Base-by-base conservation (phyloP, 1,284 basidiomycete species). In the Melanopsichium pennsylvanicum region DNA sequence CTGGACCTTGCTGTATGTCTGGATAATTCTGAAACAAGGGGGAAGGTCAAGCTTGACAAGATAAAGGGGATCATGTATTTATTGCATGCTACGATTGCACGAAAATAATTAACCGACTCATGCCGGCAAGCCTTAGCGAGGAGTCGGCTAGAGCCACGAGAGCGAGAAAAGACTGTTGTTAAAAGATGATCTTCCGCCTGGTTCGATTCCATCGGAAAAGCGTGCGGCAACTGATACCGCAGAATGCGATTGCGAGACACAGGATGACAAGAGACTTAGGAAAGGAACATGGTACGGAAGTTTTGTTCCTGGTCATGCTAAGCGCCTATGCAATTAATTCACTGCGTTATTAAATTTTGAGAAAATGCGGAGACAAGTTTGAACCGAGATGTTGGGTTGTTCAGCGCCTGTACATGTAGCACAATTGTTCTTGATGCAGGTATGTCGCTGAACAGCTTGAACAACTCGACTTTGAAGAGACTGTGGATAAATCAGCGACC, bases 61-160 rank as follows among this genome's bases (percentile, higher is more conserved):
- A 33, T 9, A 23, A 19, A 43, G 42, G n/a, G 33, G 23, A 9
- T 23, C 16, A 35, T 16, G 7, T 45, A 35, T 45, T 45, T 45
- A 45, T 26, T 22, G 43, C n/a, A 45, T 34, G 23, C n/a, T n/a
- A n/a, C n/a, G 29, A 5, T 16, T 12, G 27, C 27, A 29, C 13
- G 16, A 13, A n/a, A 7, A 34, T 5, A 34, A 29, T 26, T 29
- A 43, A 16, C 29, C 21, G 27, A 29, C 27, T 13, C 7, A 32
- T 23, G 41, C 41, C 41, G n/a, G 33, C n/a, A 29, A 31, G 19
- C 11, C 18, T 43, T 43, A 43, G 39, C 48, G 27, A 43, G 34
- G 8, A 32, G 15, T 42, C 48, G 40, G 40, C 48, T 51, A 31
- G 40, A 15, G 16, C 32, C 32, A 34, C 32, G 32, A 9, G n/a